Evolutionary conservation across 1,284 basidiomycete genomes (phyloP).

Genomic region (Ceratobasidium theobromae): DNA sequence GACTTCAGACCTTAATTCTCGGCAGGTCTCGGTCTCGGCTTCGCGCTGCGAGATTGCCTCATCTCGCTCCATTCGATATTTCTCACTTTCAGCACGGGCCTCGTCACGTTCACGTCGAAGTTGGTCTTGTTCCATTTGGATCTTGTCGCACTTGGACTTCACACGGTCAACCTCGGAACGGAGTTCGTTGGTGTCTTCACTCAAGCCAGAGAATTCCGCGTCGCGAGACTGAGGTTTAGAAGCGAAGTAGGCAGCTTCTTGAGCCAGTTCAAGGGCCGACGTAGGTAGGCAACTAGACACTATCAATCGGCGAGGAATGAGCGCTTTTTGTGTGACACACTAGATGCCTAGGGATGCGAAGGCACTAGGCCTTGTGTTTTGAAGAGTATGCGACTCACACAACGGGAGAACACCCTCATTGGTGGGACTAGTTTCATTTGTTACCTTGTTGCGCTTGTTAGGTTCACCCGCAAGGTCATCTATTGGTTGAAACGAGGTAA

Average conservation of each 20-base stretch:
- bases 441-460: background rate
- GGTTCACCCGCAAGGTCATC: background rate
- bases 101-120: conserved; percentile 5
- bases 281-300: background rate
- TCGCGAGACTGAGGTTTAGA: background rate
- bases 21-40: background rate
- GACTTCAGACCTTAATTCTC: background rate
- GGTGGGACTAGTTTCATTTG: background rate
- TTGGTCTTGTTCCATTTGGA: conserved; percentile 3
- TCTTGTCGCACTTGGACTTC: conserved; percentile 9
- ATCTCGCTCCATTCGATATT: background rate
- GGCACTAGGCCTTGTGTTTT: background rate
- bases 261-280: conserved; percentile 19
- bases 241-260: conserved; percentile 15
- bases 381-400: background rate
- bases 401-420: background rate
- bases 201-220: background rate
- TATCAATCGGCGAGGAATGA: background rate
- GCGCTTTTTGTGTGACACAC: background rate
- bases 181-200: conserved; percentile 2
- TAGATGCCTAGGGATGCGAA: background rate
- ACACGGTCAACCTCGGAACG: conserved; percentile 15
- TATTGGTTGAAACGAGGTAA: background rate
- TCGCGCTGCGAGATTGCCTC: background rate
- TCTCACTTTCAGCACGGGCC: conserved; percentile 5